phyloP scores from a whole-genome alignment of 192 early-diverging fungal species.

The Piromyces finnis region DNA sequence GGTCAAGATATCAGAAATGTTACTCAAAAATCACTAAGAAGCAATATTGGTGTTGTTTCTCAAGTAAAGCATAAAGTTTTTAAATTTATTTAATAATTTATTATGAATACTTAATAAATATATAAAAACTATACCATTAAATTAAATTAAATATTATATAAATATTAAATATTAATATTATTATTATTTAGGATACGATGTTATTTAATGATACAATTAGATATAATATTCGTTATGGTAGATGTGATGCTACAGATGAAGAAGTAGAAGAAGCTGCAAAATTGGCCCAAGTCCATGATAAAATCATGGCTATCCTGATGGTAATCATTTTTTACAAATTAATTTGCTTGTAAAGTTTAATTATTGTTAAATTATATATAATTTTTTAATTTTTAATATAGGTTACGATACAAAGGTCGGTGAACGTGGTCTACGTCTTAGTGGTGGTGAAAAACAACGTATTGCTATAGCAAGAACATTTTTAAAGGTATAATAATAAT shows the following conservation, averaged over 20 bases:
- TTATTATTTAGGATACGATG: conserved; percentile 72
- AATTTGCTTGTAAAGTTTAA: too few relatives aligned
- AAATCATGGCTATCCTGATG: conserved; percentile 59
- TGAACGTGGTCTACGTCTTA: conserved; percentile 50
- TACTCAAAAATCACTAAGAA: conserved; percentile 53
- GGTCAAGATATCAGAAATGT: conserved; percentile 56
- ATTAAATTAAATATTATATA: too few relatives aligned
- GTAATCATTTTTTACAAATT: conserved; percentile 8
- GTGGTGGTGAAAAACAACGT: conserved; percentile 84
- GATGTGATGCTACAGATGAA: conserved; percentile 36
- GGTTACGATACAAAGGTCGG: conserved; percentile 43
- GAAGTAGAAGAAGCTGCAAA: conserved; percentile 51
- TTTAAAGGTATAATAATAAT: conserved; percentile 42
- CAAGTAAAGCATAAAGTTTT: too few relatives aligned
- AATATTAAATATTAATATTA: too few relatives aligned
- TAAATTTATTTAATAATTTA: too few relatives aligned
- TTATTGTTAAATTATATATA: too few relatives aligned
- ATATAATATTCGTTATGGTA: conserved; percentile 87
- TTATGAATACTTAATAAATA: too few relatives aligned
- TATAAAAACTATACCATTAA: too few relatives aligned
- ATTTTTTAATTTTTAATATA: too few relatives aligned
- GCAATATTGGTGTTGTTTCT: conserved; percentile 80
- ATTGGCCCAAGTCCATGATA: conserved; percentile 65
- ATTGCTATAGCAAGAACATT: conserved; percentile 72
- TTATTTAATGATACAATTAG: conserved; percentile 88